Conservation (phyloP, 176 grass and related monocot genomes). For the Olyra latifolia region DNA sequence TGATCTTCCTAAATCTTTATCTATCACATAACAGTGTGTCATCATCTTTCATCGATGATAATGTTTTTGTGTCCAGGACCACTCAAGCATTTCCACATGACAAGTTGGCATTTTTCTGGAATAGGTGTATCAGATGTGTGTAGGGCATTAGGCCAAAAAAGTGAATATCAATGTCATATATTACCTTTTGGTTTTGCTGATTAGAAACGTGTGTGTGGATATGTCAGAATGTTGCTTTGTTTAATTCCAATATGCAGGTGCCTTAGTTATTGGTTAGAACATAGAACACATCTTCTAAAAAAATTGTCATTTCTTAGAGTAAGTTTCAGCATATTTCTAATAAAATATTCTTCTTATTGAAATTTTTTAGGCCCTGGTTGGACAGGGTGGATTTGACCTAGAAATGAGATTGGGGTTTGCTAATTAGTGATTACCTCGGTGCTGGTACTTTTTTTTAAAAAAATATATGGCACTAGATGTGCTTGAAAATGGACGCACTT, state of each 20-base stretch:
- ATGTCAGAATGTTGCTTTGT: neutral
- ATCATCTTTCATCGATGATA: constrained; percentile 3
- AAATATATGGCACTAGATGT: neutral
- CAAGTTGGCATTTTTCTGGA: neutral
- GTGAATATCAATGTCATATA: neutral
- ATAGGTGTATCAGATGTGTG: neutral
- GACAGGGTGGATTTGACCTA: neutral
- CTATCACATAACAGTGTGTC: neutral
- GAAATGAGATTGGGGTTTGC: neutral
- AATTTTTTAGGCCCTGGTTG: neutral
- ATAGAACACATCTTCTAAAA: constrained; percentile 7
- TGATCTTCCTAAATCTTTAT: constrained; percentile 7
- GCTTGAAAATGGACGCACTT: neutral
- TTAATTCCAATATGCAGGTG: neutral
- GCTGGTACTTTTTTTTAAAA: neutral
- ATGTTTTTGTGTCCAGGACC: neutral
- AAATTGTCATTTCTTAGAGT: neutral
- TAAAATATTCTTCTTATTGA: neutral
- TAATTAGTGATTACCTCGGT: neutral
- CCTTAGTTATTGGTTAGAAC: neutral
- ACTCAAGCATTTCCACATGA: neutral
- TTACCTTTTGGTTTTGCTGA: constrained; percentile 6
- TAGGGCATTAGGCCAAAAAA: neutral
- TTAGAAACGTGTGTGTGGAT: neutral
- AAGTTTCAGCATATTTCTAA: constrained; percentile 2